Base-by-base conservation (phyloP, 345 rosid genomes). In the Syzygium jambos region DNA sequence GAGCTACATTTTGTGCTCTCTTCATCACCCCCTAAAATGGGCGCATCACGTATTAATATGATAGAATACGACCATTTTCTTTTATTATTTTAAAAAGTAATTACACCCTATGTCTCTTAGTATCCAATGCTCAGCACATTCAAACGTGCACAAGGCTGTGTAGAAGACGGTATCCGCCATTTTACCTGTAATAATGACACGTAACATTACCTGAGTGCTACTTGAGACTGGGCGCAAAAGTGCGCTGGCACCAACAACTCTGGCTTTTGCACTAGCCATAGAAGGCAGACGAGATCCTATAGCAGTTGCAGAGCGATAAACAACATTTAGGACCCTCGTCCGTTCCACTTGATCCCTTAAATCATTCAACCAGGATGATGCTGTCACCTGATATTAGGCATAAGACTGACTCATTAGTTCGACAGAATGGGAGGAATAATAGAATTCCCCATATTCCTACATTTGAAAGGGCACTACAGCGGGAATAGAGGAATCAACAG, bases 291-390 rank as follows among this genome's bases (percentile, higher is more conserved):
- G 98, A 83, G 99, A 96, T 84, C 99, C 98, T 88, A 98, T 89
- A 77, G 99, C 99, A 84, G 98, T 93, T 87, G 98, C 99, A 29
- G 99, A 98, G 73, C 97, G 97, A 89, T 95, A 98, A 87, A 98
- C 96, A 88, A 95, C 96, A 91, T 93, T 96, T 86, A 96, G 92
- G 86, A 98, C 98, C 90, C 98, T 94, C 14, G 96, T 96, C 52
- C 77, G 97, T 92, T 95, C 97, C 30, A 98, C 97, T 91, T 96
- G 99, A 89, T 95, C 98, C 89, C 96, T 91, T 93, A 98, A 92
- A 92, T 96, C 99, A 92, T 93, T 98, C 86, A 96, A 91, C 99
- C 99, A 98, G 6, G 99, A 96, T 55, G 99, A 98, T 86, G 98
- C 94, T 52, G 96, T 95, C 88, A 98, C 99, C 99, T 89, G 78